Base-by-base conservation (phyloP, 257 asterid species). In the Paraleonurus japonicus region DNA sequence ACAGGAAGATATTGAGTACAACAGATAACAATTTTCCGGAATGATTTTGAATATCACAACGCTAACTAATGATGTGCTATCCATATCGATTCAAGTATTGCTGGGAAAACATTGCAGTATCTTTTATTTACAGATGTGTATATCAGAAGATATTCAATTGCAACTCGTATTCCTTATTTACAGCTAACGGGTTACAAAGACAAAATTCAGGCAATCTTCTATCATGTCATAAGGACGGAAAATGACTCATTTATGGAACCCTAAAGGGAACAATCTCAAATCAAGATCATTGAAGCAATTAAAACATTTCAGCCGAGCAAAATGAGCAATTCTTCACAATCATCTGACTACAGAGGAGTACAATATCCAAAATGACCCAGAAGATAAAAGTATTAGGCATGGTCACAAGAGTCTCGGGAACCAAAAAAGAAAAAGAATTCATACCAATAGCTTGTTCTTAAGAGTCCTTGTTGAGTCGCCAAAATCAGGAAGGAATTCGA, bases 391-490 rank as follows among this genome's bases (percentile, higher is more conserved):
- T 12, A 47, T 19, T 7, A 27, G 15, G 16, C 30, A 47, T 22
- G 48, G n/a, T 2, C 30, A 55, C 20, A 22, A 0, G 8, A 47
- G 22, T n/a, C n/a, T n/a, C n/a, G n/a, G n/a, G n/a, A n/a, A n/a
- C 51, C 12, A 30, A 19, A 45, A 30, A 37, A 4, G 11, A 10
- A 4, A 9, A 13, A 12, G 62, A 72, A 73, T 30, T 63, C 50
- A n/a, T 72, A 92, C 96, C 91, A 92, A 74, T 60, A 90, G 75
- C 58, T 90, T 93, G 76, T 90, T 74, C 87, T 93, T 93, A 20
- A 85, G 82, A 39, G 82, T 5, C 22, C 22, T 1, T 16, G n/a
- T 47, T 0, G 22, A 62, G 45, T 79, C 87, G 58, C 79, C 54
- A 61, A 69, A 69, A 48, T 82, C 83, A 19, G 10, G 89, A 43